Base-by-base conservation (phyloP, 1,284 basidiomycete species). In the Uromyces viciae-fabae region DNA sequence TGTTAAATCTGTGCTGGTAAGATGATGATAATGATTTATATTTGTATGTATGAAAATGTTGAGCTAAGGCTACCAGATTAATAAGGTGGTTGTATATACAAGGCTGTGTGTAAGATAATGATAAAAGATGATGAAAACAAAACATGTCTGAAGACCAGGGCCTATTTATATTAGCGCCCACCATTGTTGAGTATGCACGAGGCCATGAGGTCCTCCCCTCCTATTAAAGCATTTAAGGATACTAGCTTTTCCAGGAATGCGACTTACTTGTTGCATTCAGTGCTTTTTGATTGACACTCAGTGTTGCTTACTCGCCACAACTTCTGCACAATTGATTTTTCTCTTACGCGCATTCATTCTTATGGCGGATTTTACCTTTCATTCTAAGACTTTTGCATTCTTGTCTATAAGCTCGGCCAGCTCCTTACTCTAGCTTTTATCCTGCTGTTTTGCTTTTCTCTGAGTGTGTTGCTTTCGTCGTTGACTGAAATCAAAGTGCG, bases 141-240 rank as follows among this genome's bases (percentile, higher is more conserved):
- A n/a, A n/a, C n/a, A n/a, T n/a, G n/a, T n/a, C n/a, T n/a, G n/a
- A n/a, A n/a, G n/a, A n/a, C n/a, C n/a, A n/a, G n/a, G n/a, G n/a
- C n/a, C n/a, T n/a, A n/a, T n/a, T n/a, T n/a, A n/a, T n/a, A n/a
- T n/a, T 68, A 68, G 17, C 31, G 3, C 64, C 64, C 64, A 68
- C 64, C 64, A 68, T 42, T 68, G n/a, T 19, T 68, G 64, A n/a
- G 64, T 68, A 25, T 68, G 38, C 17, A 68, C 64, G 40, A 3
- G 17, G 7, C 64, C 64, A 0, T 19, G 3, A n/a, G 38, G 64
- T 68, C 64, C 36, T 25, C 64, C 64, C 46, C 38, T 11, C 19
- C 64, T 68, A 22, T 43, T 25, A 43, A 68, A 68, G 64, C 64
- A 68, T 42, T 38, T 68, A 25, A 68, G 64, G 28, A 68, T 4